Percentiles rank a stretch among this genome's conserved stretches.
phyloP scores from a whole-genome alignment of 768 basidiomycete species.

The Termitomyces sp. region DNA sequence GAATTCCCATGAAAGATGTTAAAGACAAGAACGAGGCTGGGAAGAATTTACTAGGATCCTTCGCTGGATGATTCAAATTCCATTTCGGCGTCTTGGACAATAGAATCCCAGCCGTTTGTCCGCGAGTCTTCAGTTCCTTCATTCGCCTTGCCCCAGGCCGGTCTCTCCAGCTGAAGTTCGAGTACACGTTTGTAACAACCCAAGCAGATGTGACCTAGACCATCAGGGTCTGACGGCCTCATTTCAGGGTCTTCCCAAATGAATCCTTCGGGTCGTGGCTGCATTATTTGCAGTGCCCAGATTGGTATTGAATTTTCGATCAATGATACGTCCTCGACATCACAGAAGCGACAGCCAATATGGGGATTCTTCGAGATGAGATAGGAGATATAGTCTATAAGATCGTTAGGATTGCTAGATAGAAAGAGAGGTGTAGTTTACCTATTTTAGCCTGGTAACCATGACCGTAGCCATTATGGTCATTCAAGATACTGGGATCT shows the following conservation, averaged over 20 bases:
- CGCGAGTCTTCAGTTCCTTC: background rate
- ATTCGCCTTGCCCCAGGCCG: background rate
- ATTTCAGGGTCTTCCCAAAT: background rate
- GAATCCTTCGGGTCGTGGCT: constrained; percentile 1
- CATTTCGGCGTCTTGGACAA: background rate
- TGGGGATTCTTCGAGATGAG: background rate
- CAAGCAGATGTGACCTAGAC: constrained; percentile 2
- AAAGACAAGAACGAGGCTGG: background rate
- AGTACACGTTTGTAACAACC: constrained; percentile 2
- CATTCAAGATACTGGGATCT: background rate
- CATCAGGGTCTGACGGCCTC: background rate
- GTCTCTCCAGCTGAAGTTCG: background rate
- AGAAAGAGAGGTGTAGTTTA: background rate
- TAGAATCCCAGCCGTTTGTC: background rate
- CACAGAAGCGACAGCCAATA: background rate
- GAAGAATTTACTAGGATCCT: background rate
- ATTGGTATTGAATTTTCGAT: background rate
- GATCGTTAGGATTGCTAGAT: background rate
- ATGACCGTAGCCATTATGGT: background rate
- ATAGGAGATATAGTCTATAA: constrained; percentile 2
- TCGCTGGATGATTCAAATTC: background rate
- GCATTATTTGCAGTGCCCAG: background rate
- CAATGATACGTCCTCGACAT: background rate
- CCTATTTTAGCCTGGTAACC: constrained; percentile 1
- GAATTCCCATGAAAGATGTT: background rate